Percentiles rank a stretch among this genome's conserved stretches.
These are phyloP conservation scores for Rhodotorula sp. DNA, from an alignment of 1,284 basidiomycete species.

Conservation along the genomic window DNA sequence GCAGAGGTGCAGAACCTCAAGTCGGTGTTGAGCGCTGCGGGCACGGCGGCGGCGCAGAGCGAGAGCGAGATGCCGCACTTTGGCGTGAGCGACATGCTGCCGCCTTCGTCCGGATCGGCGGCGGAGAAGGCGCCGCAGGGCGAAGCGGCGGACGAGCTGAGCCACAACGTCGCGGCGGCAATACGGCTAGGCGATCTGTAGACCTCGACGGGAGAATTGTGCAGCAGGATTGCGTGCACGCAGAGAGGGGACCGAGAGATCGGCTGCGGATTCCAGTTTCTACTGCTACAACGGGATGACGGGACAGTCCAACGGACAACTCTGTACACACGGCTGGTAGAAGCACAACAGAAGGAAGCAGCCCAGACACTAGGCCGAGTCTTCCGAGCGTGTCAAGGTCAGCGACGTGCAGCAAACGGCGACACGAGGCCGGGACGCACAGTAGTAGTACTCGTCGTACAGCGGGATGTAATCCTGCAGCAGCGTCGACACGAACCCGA, in stretches of 20 bases:
- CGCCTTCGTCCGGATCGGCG: neutral
- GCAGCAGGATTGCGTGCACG: no score
- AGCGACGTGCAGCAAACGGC: neutral
- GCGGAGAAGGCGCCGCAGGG: neutral
- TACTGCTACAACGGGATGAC: neutral
- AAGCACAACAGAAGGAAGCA: neutral
- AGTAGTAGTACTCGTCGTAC: conserved; percentile 55
- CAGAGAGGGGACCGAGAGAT: neutral
- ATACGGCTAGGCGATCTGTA: conserved; percentile 26
- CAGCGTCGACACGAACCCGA: conserved; percentile 50
- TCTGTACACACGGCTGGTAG: neutral
- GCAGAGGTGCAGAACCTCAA: conserved; percentile 17
- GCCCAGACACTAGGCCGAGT: neutral
- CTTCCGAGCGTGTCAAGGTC: neutral
- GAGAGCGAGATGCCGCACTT: conserved; percentile 28
- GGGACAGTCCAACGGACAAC: neutral
- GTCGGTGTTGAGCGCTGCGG: neutral
- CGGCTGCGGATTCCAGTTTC: neutral
- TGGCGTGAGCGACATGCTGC: conserved; percentile 6
- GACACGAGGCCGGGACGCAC: conserved; percentile 12
- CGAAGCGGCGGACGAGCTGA: neutral
- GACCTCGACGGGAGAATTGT: neutral
- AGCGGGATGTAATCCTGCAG: conserved; percentile 52
- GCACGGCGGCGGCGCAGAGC: neutral
- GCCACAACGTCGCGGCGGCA: conserved; percentile 15